Conservation (phyloP, 1,284 basidiomycete species). For the Ustilago trichophora region DNA sequence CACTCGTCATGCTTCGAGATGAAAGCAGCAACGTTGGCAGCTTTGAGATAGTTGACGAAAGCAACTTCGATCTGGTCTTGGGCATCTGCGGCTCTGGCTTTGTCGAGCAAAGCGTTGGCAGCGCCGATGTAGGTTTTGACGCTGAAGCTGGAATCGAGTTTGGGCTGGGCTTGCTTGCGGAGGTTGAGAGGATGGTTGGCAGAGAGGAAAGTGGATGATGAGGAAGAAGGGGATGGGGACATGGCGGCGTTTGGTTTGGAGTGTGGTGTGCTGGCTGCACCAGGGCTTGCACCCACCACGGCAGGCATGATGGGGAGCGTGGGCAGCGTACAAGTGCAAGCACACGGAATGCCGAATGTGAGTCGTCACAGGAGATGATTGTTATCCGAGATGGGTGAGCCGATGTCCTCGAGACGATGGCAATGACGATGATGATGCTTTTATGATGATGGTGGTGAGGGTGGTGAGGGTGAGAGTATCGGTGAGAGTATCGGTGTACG, state of each 20-base stretch:
- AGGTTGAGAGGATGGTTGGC: slow-evolving; percentile 63
- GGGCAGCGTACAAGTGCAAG: too few species aligned
- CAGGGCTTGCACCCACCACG: slow-evolving; percentile 15
- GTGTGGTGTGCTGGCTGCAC: slow-evolving; percentile 1
- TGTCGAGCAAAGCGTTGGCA: slow-evolving; percentile 62
- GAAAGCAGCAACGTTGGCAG: slow-evolving; percentile 60
- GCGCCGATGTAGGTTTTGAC: slow-evolving; percentile 64
- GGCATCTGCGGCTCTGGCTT: slow-evolving; percentile 60
- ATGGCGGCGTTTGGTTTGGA: neutral
- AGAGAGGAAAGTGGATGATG: slow-evolving; percentile 38
- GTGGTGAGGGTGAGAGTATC: neutral
- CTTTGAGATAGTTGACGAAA: slow-evolving; percentile 66
- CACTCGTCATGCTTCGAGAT: slow-evolving; percentile 64
- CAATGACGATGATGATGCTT: too few species aligned
- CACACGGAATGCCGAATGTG: neutral
- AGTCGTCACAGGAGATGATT: too few species aligned
- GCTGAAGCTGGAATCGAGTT: slow-evolving; percentile 59
- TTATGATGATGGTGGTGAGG: neutral
- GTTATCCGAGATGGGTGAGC: too few species aligned
- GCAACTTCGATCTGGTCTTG: slow-evolving; percentile 63
- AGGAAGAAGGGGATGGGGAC: slow-evolving; percentile 4
- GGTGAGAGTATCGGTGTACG: too few species aligned
- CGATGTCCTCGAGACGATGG: too few species aligned
- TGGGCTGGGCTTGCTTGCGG: slow-evolving; percentile 57
- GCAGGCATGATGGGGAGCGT: slow-evolving; percentile 22